Base-by-base conservation (phyloP, 2,329 filamentous ascomycete species). In the Trichoderma arundinaceum region DNA sequence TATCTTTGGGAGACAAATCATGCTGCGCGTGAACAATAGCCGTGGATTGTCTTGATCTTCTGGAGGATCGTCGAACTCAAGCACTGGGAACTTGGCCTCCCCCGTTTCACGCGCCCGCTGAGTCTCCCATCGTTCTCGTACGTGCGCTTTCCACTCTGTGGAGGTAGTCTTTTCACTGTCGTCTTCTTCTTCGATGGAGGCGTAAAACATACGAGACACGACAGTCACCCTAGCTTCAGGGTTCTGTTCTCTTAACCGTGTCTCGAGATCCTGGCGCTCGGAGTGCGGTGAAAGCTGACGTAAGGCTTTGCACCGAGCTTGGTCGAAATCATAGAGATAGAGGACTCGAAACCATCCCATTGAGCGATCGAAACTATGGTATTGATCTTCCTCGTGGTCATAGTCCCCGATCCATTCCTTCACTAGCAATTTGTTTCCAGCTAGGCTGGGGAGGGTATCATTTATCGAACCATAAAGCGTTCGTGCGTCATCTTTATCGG, bases 251-350 rank as follows among this genome's bases (percentile, higher is more conserved):
- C 35, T 62, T 4, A 62, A 22, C 17, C 38, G 15, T n/a, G 46
- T 8, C 38, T 52, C 59, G 8, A 62, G 59, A n/a, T 52, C 38
- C 28, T 43, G 38, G 46, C 48, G 59, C 33, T 62, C 48, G 12
- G 48, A 8, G 7, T n/a, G n/a, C 7, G 59, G 35, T 12, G 48
- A 44, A 33, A 53, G 59, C 22, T 62, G 59, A 3, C 59, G 59
- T 17, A 62, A 33, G 8, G 48, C 49, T 10, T 52, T 43, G 48
- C 59, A 62, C 4, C 59, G 59, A 35, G 1, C 17, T 32, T 62
- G 59, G 38, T 62, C 59, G 13, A 62, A 53, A 35, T 62, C 59
- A 17, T 62, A 62, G 48, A 62, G 59, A 33, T 62, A 62, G 28
- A 62, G 59, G 6, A 53, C 49, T 35, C n/a, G 22, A 3, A 62